These are phyloP conservation scores for Candida sanyaensis DNA, from an alignment of 1,139 yeast species.

Conservation along the genomic window DNA sequence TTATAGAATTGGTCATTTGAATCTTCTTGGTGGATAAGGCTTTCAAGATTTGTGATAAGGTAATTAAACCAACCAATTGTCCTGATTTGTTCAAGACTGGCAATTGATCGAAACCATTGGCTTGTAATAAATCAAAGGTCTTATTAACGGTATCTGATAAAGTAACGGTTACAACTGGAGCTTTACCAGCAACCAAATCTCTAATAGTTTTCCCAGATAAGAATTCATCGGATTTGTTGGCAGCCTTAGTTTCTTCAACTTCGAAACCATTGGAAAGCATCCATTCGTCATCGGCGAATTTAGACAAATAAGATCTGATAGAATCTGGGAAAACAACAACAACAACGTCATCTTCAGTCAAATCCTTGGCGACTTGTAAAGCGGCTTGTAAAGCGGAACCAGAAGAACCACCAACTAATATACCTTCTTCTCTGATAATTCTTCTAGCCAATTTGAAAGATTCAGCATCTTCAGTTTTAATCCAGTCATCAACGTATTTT, in stretches of 20 bases:
- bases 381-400: conserved; percentile 88
- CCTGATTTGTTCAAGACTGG: conserved; percentile 69
- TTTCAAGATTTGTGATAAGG: conserved; percentile 73
- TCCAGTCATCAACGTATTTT: conserved; percentile 71
- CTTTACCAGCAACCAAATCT: conserved; percentile 64
- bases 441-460: conserved; percentile 82
- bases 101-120: conserved; percentile 82
- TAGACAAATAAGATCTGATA: conserved; percentile 82
- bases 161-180: conserved; percentile 79
- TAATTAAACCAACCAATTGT: conserved; percentile 73
- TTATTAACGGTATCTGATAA: conserved; percentile 61
- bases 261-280: conserved; percentile 75
- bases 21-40: conserved; percentile 65
- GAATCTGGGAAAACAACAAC: conserved; percentile 89
- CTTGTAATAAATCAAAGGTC: conserved; percentile 71
- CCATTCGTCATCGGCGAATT: conserved; percentile 93
- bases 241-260: conserved; percentile 49
- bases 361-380: conserved; percentile 65
- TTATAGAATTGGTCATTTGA: conserved; percentile 61
- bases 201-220: conserved; percentile 52
- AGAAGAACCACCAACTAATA: conserved; percentile 85
- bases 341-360: conserved; percentile 72
- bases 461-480: conserved; percentile 83
- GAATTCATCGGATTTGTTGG: conserved; percentile 54
- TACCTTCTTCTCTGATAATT: conserved; percentile 83